phyloP scores from a whole-genome alignment of 2,329 filamentous ascomycete genomes.

The Diplodia scrobiculata region DNA sequence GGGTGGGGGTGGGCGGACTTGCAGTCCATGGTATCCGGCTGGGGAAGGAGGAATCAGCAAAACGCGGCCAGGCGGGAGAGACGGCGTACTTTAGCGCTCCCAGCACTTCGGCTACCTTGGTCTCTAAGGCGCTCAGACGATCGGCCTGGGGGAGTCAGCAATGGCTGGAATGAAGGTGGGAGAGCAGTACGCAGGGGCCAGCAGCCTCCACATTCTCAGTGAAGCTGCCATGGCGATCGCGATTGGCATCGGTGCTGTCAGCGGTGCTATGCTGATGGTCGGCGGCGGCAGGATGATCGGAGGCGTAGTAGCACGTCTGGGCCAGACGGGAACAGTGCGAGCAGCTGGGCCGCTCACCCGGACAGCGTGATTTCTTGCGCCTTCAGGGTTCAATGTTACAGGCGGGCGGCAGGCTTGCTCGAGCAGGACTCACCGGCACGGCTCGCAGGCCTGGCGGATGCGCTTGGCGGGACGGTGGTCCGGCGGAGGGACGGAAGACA shows the following conservation, averaged over 20 bases:
- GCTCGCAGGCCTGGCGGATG: conserved; percentile 42
- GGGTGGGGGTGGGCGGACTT: conserved; percentile 5
- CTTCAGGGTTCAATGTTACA: conserved; percentile 36
- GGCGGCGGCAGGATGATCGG: conserved; percentile 42
- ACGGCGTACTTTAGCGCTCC: conserved; percentile 17
- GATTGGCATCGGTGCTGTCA: background rate
- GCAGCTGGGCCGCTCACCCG: conserved; percentile 54
- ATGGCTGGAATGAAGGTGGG: background rate
- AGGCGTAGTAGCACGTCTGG: conserved; percentile 45
- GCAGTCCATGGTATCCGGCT: conserved; percentile 24
- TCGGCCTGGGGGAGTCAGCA: conserved; percentile 8
- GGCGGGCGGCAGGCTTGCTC: background rate
- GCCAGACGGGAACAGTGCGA: conserved; percentile 54
- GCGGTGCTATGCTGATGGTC: background rate
- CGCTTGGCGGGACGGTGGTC: conserved; percentile 25
- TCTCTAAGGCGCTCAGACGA: conserved; percentile 16
- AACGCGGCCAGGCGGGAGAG: background rate
- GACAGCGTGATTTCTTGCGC: conserved; percentile 57
- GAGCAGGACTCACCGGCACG: conserved; percentile 40
- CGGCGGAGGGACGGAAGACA: conserved; percentile 20
- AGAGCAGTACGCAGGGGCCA: conserved; percentile 2
- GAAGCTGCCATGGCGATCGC: conserved; percentile 12
- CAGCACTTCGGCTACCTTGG: conserved; percentile 20
- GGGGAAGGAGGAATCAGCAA: background rate
- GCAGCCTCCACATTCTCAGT: background rate